A percentile compares a stretch with the other conserved stretches of the same genome.
phyloP scores from a whole-genome alignment of 1,284 basidiomycete genomes.

The Porodaedalea pini region DNA sequence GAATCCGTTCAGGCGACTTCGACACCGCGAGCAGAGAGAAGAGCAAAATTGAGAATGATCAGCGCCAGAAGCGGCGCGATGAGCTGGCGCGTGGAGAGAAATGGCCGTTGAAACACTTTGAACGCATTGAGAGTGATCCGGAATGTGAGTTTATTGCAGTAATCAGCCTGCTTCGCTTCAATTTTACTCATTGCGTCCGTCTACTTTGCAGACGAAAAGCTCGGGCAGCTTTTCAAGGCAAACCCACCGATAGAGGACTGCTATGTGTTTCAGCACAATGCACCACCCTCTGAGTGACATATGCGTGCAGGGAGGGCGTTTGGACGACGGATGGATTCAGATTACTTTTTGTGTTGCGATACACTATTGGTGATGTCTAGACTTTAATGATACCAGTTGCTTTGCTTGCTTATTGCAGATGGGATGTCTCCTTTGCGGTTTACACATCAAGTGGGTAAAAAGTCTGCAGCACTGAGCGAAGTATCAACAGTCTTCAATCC shows the following conservation, averaged over 20 bases:
- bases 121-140: constrained; percentile 62
- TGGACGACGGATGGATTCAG: too few relatives aligned
- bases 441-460: too few relatives aligned
- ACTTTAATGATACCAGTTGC: too few relatives aligned
- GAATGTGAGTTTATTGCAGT: constrained; percentile 50
- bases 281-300: too few relatives aligned
- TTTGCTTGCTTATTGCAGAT: too few relatives aligned
- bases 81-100: constrained; percentile 69
- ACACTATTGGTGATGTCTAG: too few relatives aligned
- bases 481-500: too few relatives aligned
- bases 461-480: too few relatives aligned
- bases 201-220: constrained; percentile 49
- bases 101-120: constrained; percentile 81
- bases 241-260: constrained; percentile 60
- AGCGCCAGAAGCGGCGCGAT: constrained; percentile 84
- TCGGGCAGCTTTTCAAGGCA: constrained; percentile 52
- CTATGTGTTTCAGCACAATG: constrained; percentile 61
- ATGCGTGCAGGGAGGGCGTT: too few relatives aligned
- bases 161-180: neutral
- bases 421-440: too few relatives aligned
- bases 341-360: too few relatives aligned
- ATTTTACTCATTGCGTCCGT: neutral
- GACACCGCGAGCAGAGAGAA: constrained; percentile 90
- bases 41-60: constrained; percentile 92
- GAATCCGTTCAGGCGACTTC: constrained; percentile 89